These are phyloP conservation scores for Geosmithia flava DNA, from an alignment of 2,329 filamentous ascomycete genomes.

Conservation along the genomic window DNA sequence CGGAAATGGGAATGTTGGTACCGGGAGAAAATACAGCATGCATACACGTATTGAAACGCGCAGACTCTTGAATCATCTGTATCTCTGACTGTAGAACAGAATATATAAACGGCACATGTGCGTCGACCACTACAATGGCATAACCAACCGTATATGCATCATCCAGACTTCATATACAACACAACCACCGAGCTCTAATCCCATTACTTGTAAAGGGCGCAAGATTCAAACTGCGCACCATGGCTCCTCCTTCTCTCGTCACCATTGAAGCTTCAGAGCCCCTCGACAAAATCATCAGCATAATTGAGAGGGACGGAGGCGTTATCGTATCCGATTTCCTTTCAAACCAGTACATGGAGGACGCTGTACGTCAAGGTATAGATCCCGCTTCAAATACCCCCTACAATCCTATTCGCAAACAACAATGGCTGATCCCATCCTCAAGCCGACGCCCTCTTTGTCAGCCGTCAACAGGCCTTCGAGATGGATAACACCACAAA, in stretches of 20 bases:
- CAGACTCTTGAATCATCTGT: no score
- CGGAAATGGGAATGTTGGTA: no score
- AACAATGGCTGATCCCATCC: not conserved
- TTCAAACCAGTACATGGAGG: not conserved
- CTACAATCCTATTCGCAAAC: no score
- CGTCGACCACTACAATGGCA: no score
- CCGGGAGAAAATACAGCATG: no score
- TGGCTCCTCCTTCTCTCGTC: not conserved
- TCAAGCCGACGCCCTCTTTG: not conserved
- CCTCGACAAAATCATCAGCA: not conserved
- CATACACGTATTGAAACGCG: no score
- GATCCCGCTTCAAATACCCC: not conserved
- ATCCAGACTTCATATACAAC: no score
- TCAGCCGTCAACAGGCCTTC: not conserved
- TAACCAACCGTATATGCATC: no score
- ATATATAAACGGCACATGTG: no score
- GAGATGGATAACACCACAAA: not conserved
- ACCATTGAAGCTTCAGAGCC: constrained; percentile 1
- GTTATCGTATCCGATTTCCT: constrained; percentile 1
- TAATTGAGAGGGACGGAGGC: not conserved
- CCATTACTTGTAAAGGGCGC: no score
- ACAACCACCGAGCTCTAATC: no score
- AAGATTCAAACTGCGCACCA: not conserved
- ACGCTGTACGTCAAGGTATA: not conserved
- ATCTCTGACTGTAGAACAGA: no score